phyloP scores from a whole-genome alignment of 768 basidiomycete species.

The Leccinum subtestaceum region DNA sequence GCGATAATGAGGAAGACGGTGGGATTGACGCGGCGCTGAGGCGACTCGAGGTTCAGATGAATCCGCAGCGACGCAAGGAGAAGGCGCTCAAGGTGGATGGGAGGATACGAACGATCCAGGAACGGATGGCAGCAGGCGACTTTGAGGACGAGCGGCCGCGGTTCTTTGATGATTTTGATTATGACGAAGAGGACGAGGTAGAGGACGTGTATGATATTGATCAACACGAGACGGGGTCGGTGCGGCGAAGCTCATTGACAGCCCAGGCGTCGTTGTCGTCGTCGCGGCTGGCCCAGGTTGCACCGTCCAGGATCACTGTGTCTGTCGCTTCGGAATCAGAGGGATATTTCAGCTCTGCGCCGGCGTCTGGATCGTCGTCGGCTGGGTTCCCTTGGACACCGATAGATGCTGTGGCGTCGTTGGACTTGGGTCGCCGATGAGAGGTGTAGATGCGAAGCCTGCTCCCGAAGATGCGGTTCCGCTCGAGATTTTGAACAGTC shows the following conservation, averaged over 20 bases:
- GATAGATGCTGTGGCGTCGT: conserved; percentile 3
- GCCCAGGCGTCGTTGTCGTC: too few relatives aligned
- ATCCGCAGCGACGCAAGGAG: too few relatives aligned
- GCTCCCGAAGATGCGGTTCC: conserved; percentile 62
- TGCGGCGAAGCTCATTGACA: conserved; percentile 1
- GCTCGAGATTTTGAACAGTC: conserved; percentile 60
- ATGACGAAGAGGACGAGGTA: too few relatives aligned
- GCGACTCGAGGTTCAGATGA: too few relatives aligned
- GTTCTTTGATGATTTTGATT: too few relatives aligned
- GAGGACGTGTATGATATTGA: conserved; percentile 32
- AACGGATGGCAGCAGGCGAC: too few relatives aligned
- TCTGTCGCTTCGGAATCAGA: conserved; percentile 21
- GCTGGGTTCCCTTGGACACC: conserved; percentile 17
- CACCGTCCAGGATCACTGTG: conserved; percentile 19
- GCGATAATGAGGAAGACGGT: too few relatives aligned
- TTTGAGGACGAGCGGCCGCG: too few relatives aligned
- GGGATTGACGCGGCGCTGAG: too few relatives aligned
- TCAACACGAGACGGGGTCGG: conserved; percentile 31
- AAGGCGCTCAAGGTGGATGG: too few relatives aligned
- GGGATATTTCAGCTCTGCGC: conserved; percentile 20
- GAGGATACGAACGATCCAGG: too few relatives aligned
- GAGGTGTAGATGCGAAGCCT: conserved; percentile 45
- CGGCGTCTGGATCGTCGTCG: conserved; percentile 17
- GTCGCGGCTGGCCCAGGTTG: neutral
- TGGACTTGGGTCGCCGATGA: conserved; percentile 29